Percentiles rank a stretch among this genome's conserved stretches.
phyloP scores from a whole-genome alignment of 208 protist species.

The Wallacemonas sp. region DNA sequence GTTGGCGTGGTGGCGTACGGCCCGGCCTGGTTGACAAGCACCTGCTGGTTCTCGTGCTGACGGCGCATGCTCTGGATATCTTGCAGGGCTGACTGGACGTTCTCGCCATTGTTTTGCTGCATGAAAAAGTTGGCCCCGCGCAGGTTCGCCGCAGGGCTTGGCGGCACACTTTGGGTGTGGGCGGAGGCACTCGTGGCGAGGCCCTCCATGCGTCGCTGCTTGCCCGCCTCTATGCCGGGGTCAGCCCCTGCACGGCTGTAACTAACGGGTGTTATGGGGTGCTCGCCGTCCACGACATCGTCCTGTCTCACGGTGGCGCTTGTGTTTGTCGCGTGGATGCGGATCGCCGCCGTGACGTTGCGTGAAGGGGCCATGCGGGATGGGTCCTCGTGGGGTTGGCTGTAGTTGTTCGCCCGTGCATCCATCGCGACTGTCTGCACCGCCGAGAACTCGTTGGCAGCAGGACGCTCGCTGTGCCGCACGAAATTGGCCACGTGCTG shows the following conservation, averaged over 20 bases:
- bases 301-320: neutral
- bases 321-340: slow-evolving; percentile 31
- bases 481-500: slow-evolving; percentile 44
- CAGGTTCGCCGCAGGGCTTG: slow-evolving; percentile 22
- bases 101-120: slow-evolving; percentile 21
- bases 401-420: slow-evolving; percentile 83
- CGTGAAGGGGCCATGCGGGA: slow-evolving; percentile 29
- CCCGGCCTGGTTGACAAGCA: slow-evolving; percentile 15
- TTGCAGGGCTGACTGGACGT: slow-evolving; percentile 48
- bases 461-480: slow-evolving; percentile 14
- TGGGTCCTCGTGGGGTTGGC: slow-evolving; percentile 53
- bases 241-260: neutral
- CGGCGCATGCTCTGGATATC: slow-evolving; percentile 48
- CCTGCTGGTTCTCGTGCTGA: slow-evolving; percentile 35
- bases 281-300: slow-evolving; percentile 54
- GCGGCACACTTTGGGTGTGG: slow-evolving; percentile 7
- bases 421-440: slow-evolving; percentile 75
- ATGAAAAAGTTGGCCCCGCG: slow-evolving; percentile 56
- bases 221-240: slow-evolving; percentile 5
- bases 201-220: slow-evolving; percentile 46
- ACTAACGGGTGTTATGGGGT: slow-evolving; percentile 47
- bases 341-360: slow-evolving; percentile 60
- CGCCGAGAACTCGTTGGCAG: slow-evolving; percentile 16
- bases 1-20: neutral
- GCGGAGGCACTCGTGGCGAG: neutral